Base-by-base conservation (phyloP, 305 asterid genomes). In the Fraxinus baroniana region DNA sequence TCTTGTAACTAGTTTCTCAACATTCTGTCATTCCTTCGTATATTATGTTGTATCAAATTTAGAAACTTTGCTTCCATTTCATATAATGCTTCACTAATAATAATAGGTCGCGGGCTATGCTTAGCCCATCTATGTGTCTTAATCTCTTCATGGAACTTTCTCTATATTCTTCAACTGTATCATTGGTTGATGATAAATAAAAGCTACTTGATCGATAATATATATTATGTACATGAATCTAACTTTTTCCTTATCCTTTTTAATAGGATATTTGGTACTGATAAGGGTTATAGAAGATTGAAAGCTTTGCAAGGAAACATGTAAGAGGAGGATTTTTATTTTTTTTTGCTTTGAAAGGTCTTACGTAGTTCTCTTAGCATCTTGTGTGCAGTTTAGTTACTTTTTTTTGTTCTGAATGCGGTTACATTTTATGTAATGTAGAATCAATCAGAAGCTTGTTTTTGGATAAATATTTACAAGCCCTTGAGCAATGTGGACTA, bases 181-280 rank as follows among this genome's bases (percentile, higher is more conserved):
- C 70, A 52, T 52, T 5, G 64, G 20, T 17, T 52, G 64, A 60
- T 7, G 70, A 60, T 20, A 60, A 7, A 60, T 60, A 20, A 60
- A 60, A 60, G 70, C 30, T 57, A 57, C 7, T 57, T 57, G 24
- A 57, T n/a, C 1, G 18, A 17, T 46, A 60, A 2, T 20, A 60
- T 2, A 5, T 6, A 60, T 57, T 20, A 60, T 24, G 4, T 1
- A 1, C 7, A 10, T 28, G 37, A 68, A 68, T 13, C 7, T 68
- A 68, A 68, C 74, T 3, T 4, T 12, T 28, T 28, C 7, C 77
- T 22, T 18, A 39, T 76, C 13, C 44, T 60, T 57, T 78, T 80
- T 74, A 60, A 79, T 85, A 93, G 97, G 95, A 86, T 93, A 84
- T 93, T 93, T 66, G 95, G 97, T 46, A 92, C 97, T 4, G 97